Evolutionary conservation across 2,329 filamentous ascomycete genomes (phyloP), one percentile per base, ranked within the genome.

Genomic region (Sarocladiaceae sp.): DNA sequence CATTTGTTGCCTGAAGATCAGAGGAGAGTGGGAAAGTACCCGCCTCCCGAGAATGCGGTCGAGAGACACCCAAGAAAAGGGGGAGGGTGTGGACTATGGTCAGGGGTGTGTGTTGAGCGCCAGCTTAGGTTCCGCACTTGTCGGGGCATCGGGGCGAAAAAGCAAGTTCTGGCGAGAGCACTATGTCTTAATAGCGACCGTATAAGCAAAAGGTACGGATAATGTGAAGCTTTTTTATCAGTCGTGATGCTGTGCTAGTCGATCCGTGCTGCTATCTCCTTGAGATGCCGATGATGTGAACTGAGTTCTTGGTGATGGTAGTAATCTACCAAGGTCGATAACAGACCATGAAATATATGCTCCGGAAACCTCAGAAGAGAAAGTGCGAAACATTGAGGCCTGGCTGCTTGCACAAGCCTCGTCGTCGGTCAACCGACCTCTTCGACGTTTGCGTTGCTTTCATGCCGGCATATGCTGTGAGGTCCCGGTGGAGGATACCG

Each of bases 41-140:
- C 25, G 25, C 28, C 44, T 48, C 44, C 44, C 44, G 44, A 48
- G 26, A 33, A 48, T 48, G 44, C 26, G 44, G 44, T 48, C 44
- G 11, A 31, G 26, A 48, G 44, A 33, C 15, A 48, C 25, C 12
- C 28, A 11, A 48, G 44, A 33, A 48, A 33, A 33, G 44, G 44
- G 44, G 26, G 25, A 17, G 22, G 28, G 44, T 25, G 3, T 15
- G 31, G 44, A 18, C 11, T 4, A 4, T 10, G 10, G 13, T 4
- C 6, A 26, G 44, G 44, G 44, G 44, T 6, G 44, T 33, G 44
- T 48, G 15, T 18, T 29, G 40, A 18, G 10, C 22, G 18, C 10
- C 40, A 20, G 23, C 4, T 20, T 7, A 40, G 20, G 37, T 17
- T 22, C 17, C 18, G 20, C 17, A 23, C 37, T 4, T 23, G 37